phyloP scores from a whole-genome alignment of 192 early-diverging fungal species.

The Coemansia umbellata region DNA sequence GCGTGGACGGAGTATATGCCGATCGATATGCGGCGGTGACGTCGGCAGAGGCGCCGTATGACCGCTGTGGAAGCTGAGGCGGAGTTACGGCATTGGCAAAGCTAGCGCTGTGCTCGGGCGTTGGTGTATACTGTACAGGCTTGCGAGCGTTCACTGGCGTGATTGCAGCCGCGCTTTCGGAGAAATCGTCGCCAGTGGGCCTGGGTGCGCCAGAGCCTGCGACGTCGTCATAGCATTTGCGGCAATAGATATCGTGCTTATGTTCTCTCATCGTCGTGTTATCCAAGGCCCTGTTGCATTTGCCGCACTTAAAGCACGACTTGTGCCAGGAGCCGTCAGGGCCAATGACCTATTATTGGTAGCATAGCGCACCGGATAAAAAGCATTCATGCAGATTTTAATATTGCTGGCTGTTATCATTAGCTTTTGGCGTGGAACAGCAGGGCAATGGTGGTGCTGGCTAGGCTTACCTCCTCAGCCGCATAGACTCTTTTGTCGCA shows the following conservation, averaged over 20 bases:
- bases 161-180: not conserved
- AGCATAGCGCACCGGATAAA: not conserved
- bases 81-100: not conserved
- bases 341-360: slow-evolving; percentile 30
- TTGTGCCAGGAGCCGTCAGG: slow-evolving; percentile 50
- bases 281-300: slow-evolving; percentile 33
- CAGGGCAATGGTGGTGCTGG: too few species aligned
- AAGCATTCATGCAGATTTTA: too few species aligned
- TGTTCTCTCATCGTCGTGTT: slow-evolving; percentile 39
- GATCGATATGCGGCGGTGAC: not conserved
- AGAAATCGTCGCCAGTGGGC: not conserved
- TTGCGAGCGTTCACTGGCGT: not conserved
- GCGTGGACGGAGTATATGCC: not conserved
- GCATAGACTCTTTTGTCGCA: slow-evolving; percentile 50
- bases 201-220: slow-evolving; percentile 11
- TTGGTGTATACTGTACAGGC: not conserved
- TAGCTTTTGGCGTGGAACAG: too few species aligned
- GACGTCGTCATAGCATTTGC: slow-evolving; percentile 30
- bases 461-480: slow-evolving; percentile 50
- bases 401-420: too few species aligned
- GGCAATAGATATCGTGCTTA: slow-evolving; percentile 46
- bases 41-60: not conserved
- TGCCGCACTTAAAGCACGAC: slow-evolving; percentile 37
- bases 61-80: not conserved
- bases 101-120: not conserved